A percentile compares a stretch with the other conserved stretches of the same genome.
phyloP scores from a whole-genome alignment of 169 alveolate genomes.

The Plasmodium relictum region DNA sequence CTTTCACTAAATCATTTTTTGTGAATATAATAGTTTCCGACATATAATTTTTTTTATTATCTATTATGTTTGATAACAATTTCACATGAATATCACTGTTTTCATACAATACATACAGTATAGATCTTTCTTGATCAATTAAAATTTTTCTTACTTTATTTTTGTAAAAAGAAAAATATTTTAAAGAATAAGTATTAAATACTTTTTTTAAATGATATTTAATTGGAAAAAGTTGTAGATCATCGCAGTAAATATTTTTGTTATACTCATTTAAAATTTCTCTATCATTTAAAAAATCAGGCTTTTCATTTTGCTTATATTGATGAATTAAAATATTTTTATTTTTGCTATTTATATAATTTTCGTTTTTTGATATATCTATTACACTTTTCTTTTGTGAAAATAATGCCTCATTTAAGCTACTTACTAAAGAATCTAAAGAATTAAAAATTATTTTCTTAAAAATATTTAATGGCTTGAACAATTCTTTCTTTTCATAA shows the following conservation, averaged over 20 bases:
- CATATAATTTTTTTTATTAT: conserved; percentile 15
- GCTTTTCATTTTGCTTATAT: background rate
- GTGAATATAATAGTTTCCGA: conserved; percentile 61
- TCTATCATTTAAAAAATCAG: background rate
- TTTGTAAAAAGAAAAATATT: conserved; percentile 41
- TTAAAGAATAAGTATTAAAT: conserved; percentile 31
- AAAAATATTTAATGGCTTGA: conserved; percentile 29
- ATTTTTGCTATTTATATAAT: background rate
- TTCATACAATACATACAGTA: conserved; percentile 46
- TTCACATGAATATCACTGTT: conserved; percentile 61
- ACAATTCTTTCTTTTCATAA: conserved; percentile 33
- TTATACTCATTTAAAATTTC: conserved; percentile 12
- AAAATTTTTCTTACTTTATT: conserved; percentile 48
- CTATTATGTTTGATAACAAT: background rate
- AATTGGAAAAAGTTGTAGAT: conserved; percentile 30
- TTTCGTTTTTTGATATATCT: background rate
- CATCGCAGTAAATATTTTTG: conserved; percentile 68
- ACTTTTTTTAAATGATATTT: conserved; percentile 60
- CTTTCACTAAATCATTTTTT: conserved; percentile 28
- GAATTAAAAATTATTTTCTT: conserved; percentile 16
- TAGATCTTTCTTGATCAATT: conserved; percentile 72
- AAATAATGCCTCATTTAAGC: conserved; percentile 32
- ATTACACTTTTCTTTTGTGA: background rate
- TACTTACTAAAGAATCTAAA: conserved; percentile 10
- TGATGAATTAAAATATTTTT: background rate